Evolutionary conservation across 2,329 filamentous ascomycete species (phyloP).

Genomic region (Cladophialophora exuberans): DNA sequence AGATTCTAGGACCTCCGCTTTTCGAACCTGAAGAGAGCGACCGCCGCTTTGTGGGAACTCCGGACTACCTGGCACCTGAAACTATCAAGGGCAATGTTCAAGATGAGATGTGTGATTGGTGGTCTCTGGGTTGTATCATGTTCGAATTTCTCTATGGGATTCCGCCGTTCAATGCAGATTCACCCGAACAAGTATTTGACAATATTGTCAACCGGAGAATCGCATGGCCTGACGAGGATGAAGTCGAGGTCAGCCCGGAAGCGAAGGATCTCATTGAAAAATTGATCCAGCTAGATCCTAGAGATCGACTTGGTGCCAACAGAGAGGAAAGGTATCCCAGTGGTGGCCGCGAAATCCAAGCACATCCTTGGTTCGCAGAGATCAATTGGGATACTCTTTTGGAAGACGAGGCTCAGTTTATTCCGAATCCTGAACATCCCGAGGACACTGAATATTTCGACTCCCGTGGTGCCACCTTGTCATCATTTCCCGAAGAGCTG

Average conservation of each 20-base stretch:
- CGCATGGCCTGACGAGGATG: conserved; percentile 87
- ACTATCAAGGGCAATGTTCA: conserved; percentile 94
- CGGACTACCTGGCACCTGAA: conserved; percentile 94
- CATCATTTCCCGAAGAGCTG: conserved; percentile 90
- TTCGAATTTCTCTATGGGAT: conserved; percentile 95
- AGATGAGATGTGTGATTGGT: conserved; percentile 99
- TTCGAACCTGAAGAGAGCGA: conserved; percentile 95
- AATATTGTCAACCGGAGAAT: conserved; percentile 91
- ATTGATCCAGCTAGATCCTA: conserved; percentile 82
- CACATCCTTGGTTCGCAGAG: conserved; percentile 83
- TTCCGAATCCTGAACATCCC: conserved; percentile 87
- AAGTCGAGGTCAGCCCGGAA: conserved; percentile 74
- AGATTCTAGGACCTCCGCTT: conserved; percentile 86
- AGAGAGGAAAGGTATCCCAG: conserved; percentile 77
- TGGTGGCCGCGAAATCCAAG: conserved; percentile 89
- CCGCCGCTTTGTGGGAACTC: conserved; percentile 91
- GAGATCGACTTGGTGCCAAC: conserved; percentile 82
- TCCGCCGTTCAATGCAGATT: conserved; percentile 88
- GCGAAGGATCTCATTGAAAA: conserved; percentile 94
- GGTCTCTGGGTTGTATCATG: conserved; percentile 97
- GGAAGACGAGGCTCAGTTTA: conserved; percentile 95
- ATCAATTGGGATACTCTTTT: conserved; percentile 88
- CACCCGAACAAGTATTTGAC: conserved; percentile 92
- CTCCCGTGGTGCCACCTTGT: conserved; percentile 83
- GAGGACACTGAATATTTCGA: conserved; percentile 99